A percentile compares a stretch with the other conserved stretches of the same genome.
phyloP scores from a whole-genome alignment of 768 basidiomycete genomes.

The Dacryopinax spathularia region DNA sequence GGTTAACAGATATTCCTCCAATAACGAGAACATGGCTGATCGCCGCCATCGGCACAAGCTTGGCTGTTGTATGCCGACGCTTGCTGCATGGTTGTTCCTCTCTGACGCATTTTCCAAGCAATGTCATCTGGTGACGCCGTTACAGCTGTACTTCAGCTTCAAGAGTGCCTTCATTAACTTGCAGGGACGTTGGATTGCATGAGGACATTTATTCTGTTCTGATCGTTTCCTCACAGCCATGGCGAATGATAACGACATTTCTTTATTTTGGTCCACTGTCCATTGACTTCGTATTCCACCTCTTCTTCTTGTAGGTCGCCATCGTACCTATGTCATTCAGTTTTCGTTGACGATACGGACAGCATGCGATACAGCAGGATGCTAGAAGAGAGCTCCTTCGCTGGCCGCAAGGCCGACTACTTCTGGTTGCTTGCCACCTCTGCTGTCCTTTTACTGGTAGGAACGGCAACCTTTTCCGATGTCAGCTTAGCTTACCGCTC shows the following conservation, averaged over 20 bases:
- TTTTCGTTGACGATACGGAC: not conserved
- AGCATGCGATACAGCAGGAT: constrained; percentile 96
- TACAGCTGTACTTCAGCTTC: constrained; percentile 87
- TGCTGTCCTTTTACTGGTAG: constrained; percentile 69
- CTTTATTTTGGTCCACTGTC: constrained; percentile 91
- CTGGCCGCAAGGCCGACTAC: constrained; percentile 82
- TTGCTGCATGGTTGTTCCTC: not conserved
- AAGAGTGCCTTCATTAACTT: constrained; percentile 67
- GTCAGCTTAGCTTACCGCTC: constrained; percentile 9
- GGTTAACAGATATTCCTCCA: constrained; percentile 84
- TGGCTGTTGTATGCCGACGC: constrained; percentile 63
- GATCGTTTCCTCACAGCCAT: constrained; percentile 39
- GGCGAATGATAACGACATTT: constrained; percentile 83
- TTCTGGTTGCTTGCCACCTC: constrained; percentile 86
- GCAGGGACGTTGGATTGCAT: constrained; percentile 39
- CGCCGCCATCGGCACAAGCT: constrained; percentile 60
- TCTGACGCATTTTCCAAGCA: constrained; percentile 39
- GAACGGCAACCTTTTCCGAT: constrained; percentile 1
- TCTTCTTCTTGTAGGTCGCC: constrained; percentile 85
- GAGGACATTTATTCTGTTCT: not conserved
- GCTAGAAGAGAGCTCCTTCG: constrained; percentile 93
- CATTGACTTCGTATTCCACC: constrained; percentile 87
- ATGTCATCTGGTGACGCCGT: constrained; percentile 77
- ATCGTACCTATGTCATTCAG: not conserved
- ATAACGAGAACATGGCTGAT: constrained; percentile 78